These are phyloP conservation scores for Globisporangium cystogenes DNA, from an alignment of 352 stramenopile genomes.

Conservation along the genomic window DNA sequence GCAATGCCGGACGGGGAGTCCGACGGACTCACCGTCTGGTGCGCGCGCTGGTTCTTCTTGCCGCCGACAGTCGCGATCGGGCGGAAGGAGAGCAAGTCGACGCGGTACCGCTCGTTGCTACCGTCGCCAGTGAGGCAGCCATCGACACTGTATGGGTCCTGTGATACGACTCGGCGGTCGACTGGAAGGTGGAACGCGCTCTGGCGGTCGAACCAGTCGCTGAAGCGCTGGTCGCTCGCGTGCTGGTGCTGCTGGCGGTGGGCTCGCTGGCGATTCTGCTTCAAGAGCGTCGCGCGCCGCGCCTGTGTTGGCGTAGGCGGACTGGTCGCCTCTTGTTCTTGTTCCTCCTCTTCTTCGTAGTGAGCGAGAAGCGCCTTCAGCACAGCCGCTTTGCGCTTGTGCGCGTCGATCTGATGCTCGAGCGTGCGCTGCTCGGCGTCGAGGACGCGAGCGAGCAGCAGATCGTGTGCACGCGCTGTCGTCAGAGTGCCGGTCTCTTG, in stretches of 20 bases:
- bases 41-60: slow-evolving; percentile 5
- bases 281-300: neutral
- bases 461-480: neutral
- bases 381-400: slow-evolving; percentile 5
- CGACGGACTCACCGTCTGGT: too few relatives aligned
- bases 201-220: slow-evolving; percentile 12
- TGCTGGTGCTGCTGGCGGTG: slow-evolving; percentile 9
- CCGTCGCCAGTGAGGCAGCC: too few relatives aligned
- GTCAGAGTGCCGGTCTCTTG: neutral
- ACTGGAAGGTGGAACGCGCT: neutral
- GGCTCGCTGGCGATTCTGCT: slow-evolving; percentile 3
- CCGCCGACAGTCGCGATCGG: slow-evolving; percentile 3
- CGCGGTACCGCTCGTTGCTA: neutral
- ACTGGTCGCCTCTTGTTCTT: neutral
- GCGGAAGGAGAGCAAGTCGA: slow-evolving; percentile 10
- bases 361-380: slow-evolving; percentile 4
- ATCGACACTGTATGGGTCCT: neutral
- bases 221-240: slow-evolving; percentile 5
- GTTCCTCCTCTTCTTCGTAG: neutral
- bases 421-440: slow-evolving; percentile 3
- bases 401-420: slow-evolving; percentile 1
- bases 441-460: neutral
- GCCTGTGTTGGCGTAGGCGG: neutral
- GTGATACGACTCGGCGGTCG: neutral
- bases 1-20: neutral